phyloP scores from a whole-genome alignment of 768 basidiomycete genomes.

The Leccinum fibrillosum region DNA sequence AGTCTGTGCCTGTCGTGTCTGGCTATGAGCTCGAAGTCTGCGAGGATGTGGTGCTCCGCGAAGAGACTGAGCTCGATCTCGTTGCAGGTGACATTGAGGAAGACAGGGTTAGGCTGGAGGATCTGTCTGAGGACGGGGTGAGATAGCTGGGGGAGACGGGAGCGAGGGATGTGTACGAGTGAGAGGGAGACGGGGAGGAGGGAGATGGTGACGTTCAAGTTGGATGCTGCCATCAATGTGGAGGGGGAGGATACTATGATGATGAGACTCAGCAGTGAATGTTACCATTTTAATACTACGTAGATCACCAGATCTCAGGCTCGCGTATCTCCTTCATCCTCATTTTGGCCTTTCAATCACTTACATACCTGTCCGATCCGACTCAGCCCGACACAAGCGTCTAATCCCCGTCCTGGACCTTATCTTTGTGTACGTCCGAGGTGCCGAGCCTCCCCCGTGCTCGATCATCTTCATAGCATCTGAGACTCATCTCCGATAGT shows the following conservation, averaged over 20 bases:
- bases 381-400: neutral
- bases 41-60: constrained; percentile 53
- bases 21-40: constrained; percentile 61
- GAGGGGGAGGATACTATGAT: constrained; percentile 6
- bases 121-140: constrained; percentile 67
- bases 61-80: constrained; percentile 77
- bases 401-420: neutral
- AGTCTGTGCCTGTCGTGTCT: constrained; percentile 50
- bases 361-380: constrained; percentile 5
- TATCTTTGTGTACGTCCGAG: constrained; percentile 11
- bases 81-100: constrained; percentile 76
- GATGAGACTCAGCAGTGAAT: constrained; percentile 9
- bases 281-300: neutral
- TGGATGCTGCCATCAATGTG: constrained; percentile 29
- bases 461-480: neutral
- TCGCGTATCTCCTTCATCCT: neutral
- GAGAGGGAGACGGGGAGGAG: constrained; percentile 70
- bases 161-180: constrained; percentile 72
- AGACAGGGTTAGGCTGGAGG: constrained; percentile 60
- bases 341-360: neutral
- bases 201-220: constrained; percentile 51
- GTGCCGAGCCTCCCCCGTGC: neutral
- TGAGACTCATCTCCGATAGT: neutral
- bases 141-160: constrained; percentile 56
- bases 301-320: neutral